These are phyloP conservation scores for Strobilomyces dryophilus DNA, from an alignment of 768 basidiomycete genomes.

Conservation along the genomic window DNA sequence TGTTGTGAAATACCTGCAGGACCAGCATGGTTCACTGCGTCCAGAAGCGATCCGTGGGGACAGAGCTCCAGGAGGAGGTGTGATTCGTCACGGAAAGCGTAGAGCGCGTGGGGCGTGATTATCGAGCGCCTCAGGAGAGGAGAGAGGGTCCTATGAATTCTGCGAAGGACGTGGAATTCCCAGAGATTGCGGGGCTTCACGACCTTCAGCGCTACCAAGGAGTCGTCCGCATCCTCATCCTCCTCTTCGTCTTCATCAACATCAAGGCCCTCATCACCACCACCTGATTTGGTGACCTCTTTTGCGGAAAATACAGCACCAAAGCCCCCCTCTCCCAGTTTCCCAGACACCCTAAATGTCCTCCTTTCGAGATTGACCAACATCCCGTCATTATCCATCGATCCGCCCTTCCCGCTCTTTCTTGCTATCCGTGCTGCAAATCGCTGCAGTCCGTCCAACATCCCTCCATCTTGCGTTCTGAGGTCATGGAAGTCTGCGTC, in stretches of 20 bases:
- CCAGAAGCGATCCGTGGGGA: slow-evolving; percentile 87
- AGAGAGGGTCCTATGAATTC: slow-evolving; percentile 69
- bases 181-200: slow-evolving; percentile 86
- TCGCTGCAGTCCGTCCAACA: slow-evolving; percentile 69
- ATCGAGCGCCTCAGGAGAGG: slow-evolving; percentile 58
- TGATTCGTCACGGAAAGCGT: slow-evolving; percentile 85
- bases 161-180: slow-evolving; percentile 86
- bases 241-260: slow-evolving; percentile 40
- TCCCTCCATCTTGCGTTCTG: slow-evolving; percentile 47
- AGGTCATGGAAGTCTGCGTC: slow-evolving; percentile 64
- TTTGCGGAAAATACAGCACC: slow-evolving; percentile 91
- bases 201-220: slow-evolving; percentile 83
- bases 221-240: slow-evolving; percentile 50
- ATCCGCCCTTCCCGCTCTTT: slow-evolving; percentile 31
- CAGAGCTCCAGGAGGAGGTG: slow-evolving; percentile 86
- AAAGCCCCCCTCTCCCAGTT: slow-evolving; percentile 96
- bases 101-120: slow-evolving; percentile 73
- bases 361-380: slow-evolving; percentile 59
- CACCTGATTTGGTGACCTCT: slow-evolving; percentile 42
- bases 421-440: slow-evolving; percentile 48
- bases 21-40: slow-evolving; percentile 83
- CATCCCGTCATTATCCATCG: slow-evolving; percentile 38
- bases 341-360: slow-evolving; percentile 70
- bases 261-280: slow-evolving; percentile 38
- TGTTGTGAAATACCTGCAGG: slow-evolving; percentile 73